phyloP scores from a whole-genome alignment of 2,329 filamentous ascomycete species.

The Sclerotinia minor region DNA sequence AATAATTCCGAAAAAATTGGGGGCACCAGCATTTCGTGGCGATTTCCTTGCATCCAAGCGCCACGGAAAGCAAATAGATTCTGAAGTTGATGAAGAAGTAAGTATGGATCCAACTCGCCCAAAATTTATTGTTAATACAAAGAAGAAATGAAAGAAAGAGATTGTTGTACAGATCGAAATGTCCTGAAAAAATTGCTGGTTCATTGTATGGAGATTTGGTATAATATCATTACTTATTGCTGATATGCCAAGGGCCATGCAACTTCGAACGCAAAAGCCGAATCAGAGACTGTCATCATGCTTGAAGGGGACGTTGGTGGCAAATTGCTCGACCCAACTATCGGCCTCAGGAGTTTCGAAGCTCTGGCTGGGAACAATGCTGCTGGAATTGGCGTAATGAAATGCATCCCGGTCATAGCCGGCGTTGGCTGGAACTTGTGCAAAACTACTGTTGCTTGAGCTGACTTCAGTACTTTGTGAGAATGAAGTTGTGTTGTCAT shows the following conservation, averaged over 20 bases:
- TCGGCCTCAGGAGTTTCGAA: background rate
- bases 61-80: constrained; percentile 13
- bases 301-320: background rate
- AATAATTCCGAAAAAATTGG: background rate
- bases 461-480: background rate
- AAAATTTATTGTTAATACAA: constrained; percentile 28
- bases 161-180: constrained; percentile 10
- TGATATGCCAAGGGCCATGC: background rate
- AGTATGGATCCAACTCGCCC: constrained; percentile 27
- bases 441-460: background rate
- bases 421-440: background rate
- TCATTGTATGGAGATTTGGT: background rate
- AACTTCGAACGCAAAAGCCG: background rate
- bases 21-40: background rate
- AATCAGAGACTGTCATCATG: background rate
- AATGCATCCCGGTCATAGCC: background rate
- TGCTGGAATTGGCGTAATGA: background rate
- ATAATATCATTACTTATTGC: background rate
- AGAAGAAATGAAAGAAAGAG: constrained; percentile 27
- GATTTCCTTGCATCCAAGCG: constrained; percentile 11
- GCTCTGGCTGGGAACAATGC: background rate
- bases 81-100: constrained; percentile 9
- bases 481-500: background rate
- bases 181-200: background rate
- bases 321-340: background rate